A percentile compares a stretch with the other conserved stretches of the same genome.
Evolutionary conservation across 768 basidiomycete genomes (phyloP).

Genomic region (Sistotremastrum suecicum): DNA sequence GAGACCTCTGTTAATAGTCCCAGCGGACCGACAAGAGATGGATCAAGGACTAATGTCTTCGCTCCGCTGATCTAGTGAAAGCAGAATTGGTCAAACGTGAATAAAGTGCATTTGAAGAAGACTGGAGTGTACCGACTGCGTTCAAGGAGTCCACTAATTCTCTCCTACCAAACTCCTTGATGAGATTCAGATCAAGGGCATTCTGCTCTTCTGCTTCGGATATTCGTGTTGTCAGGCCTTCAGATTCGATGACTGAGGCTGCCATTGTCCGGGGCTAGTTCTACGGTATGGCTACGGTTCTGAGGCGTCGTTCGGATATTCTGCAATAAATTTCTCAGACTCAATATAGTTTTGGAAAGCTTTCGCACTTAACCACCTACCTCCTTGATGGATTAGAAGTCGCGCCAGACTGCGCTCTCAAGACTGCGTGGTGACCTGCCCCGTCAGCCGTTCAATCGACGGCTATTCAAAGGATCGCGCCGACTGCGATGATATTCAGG

Average conservation of each 20-base stretch:
- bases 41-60: slow-evolving; percentile 92
- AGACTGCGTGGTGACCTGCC: no score
- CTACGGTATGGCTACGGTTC: slow-evolving; percentile 17
- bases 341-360: no score
- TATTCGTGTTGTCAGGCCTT: no score
- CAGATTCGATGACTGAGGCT: no score
- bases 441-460: no score
- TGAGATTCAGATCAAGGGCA: slow-evolving; percentile 40
- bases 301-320: no score
- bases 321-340: no score
- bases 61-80: slow-evolving; percentile 65
- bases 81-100: slow-evolving; percentile 9
- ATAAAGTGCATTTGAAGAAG: slow-evolving; percentile 3
- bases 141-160: slow-evolving; percentile 78
- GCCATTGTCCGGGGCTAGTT: slow-evolving; percentile 12
- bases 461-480: no score
- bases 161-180: slow-evolving; percentile 70
- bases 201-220: slow-evolving; percentile 18
- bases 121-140: slow-evolving; percentile 31
- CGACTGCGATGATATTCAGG: no score
- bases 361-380: no score
- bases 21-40: slow-evolving; percentile 76
- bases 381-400: no score
- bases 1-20: slow-evolving; percentile 93
- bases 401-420: no score